A percentile compares a stretch with the other conserved stretches of the same genome.
Conservation (phyloP, 1,139 yeast species). For the Debaryomycetaceae sp. region DNA sequence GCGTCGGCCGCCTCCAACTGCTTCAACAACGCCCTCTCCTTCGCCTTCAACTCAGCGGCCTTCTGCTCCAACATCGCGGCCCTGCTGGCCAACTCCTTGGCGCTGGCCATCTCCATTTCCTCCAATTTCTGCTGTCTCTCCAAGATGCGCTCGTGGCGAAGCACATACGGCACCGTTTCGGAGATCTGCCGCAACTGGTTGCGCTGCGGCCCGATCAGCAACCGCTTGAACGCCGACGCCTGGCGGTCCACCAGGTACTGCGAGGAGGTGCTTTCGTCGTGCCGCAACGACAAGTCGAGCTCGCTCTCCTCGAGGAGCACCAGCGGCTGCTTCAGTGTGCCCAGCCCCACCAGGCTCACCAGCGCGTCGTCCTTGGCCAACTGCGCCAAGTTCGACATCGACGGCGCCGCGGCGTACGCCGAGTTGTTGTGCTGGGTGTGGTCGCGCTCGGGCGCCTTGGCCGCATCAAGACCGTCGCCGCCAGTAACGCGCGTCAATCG, state of each 20-base stretch:
- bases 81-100: constrained; percentile 63
- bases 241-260: too few relatives aligned
- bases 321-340: background rate
- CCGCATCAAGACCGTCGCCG: constrained; percentile 26
- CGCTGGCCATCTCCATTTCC: constrained; percentile 73
- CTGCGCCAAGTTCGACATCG: constrained; percentile 62
- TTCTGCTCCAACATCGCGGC: constrained; percentile 74
- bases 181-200: constrained; percentile 70
- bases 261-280: constrained; percentile 27
- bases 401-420: constrained; percentile 40
- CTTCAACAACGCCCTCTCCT: constrained; percentile 52
- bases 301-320: too few relatives aligned
- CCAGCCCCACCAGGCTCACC: background rate
- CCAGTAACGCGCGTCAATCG: constrained; percentile 60
- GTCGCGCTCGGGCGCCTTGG: constrained; percentile 15
- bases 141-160: constrained; percentile 69
- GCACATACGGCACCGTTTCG: constrained; percentile 76
- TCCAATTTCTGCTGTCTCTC: constrained; percentile 76
- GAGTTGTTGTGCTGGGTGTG: constrained; percentile 8
- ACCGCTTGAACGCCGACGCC: constrained; percentile 45
- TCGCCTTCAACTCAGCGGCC: constrained; percentile 67
- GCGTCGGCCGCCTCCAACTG: constrained; percentile 23
- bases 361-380: constrained; percentile 33
- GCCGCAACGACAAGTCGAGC: constrained; percentile 22
- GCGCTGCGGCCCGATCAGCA: constrained; percentile 59